A percentile compares a stretch with the other conserved stretches of the same genome.
Evolutionary conservation across 441 rosid genomes (phyloP).

Genomic region (Mallotus repandus): DNA sequence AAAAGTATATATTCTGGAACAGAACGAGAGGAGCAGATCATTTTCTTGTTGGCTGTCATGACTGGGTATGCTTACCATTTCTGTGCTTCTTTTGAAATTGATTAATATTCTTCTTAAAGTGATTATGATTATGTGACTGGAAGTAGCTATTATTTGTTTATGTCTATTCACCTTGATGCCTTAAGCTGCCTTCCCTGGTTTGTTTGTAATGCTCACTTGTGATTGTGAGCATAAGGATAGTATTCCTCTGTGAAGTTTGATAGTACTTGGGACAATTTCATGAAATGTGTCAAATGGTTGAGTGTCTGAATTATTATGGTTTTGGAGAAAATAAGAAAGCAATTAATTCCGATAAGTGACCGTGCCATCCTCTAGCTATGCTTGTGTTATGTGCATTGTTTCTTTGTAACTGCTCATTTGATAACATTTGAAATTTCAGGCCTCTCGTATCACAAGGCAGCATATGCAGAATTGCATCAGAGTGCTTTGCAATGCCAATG

Average conservation of each 20-base stretch:
- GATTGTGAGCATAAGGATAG: too few species aligned
- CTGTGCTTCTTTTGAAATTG: slow-evolving; percentile 11
- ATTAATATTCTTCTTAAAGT: slow-evolving; percentile 3
- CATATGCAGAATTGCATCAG: slow-evolving; percentile 60
- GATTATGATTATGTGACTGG: slow-evolving; percentile 6
- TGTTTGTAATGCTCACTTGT: not conserved
- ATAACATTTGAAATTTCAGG: slow-evolving; percentile 46
- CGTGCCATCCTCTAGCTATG: not conserved
- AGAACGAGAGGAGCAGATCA: slow-evolving; percentile 84
- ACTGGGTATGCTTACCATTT: slow-evolving; percentile 70
- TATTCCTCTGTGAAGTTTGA: too few species aligned
- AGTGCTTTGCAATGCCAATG: slow-evolving; percentile 78
- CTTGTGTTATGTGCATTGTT: not conserved
- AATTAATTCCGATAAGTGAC: not conserved
- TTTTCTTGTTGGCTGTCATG: slow-evolving; percentile 90
- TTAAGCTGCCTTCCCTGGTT: not conserved
- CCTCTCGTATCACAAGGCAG: slow-evolving; percentile 51
- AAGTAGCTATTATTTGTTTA: slow-evolving; percentile 8
- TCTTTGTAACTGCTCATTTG: slow-evolving; percentile 12
- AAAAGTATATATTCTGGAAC: slow-evolving; percentile 78
- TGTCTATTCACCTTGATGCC: not conserved
- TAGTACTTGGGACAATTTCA: not conserved
- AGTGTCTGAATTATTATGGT: slow-evolving; percentile 2
- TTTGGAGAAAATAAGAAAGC: not conserved
- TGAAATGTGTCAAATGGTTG: not conserved